A percentile compares a stretch with the other conserved stretches of the same genome.
These are phyloP conservation scores for Melaleuca alternifolia DNA, from an alignment of 345 rosid species.

Conservation along the genomic window DNA sequence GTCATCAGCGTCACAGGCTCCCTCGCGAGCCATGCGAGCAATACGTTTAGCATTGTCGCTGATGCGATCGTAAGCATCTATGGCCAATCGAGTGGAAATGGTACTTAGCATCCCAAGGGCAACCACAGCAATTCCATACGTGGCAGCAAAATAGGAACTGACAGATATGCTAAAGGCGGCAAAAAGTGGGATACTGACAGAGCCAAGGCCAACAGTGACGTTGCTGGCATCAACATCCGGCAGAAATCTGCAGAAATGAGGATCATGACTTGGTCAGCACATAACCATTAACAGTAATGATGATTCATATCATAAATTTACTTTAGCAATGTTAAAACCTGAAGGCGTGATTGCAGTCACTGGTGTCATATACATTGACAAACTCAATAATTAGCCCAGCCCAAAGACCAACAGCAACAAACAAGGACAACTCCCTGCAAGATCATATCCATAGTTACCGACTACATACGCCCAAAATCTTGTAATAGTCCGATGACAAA, in stretches of 20 bases:
- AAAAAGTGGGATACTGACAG: constrained; percentile 18
- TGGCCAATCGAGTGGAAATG: constrained; percentile 28
- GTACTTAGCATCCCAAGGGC: constrained; percentile 36
- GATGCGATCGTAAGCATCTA: constrained; percentile 31
- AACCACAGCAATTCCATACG: constrained; percentile 29
- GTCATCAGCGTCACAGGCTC: not conserved
- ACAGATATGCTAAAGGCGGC: constrained; percentile 18
- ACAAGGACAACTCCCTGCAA: constrained; percentile 1
- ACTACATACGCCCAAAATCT: not conserved
- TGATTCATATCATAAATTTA: not conserved
- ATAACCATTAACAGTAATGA: not conserved
- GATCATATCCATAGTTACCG: not conserved
- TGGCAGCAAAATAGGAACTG: constrained; percentile 20
- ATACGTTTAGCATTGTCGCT: constrained; percentile 25
- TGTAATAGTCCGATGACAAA: not conserved
- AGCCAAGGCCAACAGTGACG: constrained; percentile 23
- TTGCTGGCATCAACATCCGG: constrained; percentile 26
- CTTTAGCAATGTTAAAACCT: not conserved
- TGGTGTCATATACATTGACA: not conserved
- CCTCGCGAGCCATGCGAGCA: constrained; percentile 22
- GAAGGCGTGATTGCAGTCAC: not conserved
- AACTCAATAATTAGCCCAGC: not conserved
- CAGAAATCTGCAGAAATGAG: constrained; percentile 16
- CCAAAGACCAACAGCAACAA: not conserved
- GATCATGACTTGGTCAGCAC: not conserved